Base-by-base conservation (phyloP, 1,139 yeast genomes). In the Protomyces inundatus region DNA sequence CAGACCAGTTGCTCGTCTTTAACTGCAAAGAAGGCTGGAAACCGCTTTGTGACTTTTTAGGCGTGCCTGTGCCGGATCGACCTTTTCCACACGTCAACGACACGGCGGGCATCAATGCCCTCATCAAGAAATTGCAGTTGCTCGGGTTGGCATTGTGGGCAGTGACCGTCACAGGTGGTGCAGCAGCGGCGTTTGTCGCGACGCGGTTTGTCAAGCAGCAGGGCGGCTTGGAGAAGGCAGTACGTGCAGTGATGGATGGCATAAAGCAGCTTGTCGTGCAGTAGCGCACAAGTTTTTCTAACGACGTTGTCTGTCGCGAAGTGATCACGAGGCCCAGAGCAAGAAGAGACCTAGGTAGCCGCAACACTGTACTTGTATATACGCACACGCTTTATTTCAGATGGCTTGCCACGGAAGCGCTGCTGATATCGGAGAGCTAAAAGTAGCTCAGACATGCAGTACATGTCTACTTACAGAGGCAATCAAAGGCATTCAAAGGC, bases 71-170 rank as follows among this genome's bases (percentile, higher is more conserved):
- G n/a, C 54, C 54, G 35, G 35, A 50, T 9, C 10, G 10, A 12
- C 54, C 39, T 12, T 50, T 50, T 32, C 54, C 54, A 10, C n/a
- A 50, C 36, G 54, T 50, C 54, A 50, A 50, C 12, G 54, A 50
- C 16, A 14, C 48, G 23, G 7, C 16, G 10, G 48, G 32, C 4
- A 16, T 42, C 48, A 42, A 42, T 10, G 10, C 10, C 1, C n/a
- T 42, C 6, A 14, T 42, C 10, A 16, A 10, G 23, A 16, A 30
- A 2, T 6, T 42, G 23, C 48, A 42, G 2, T 14, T 10, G 23
- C 32, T 42, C 9, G 48, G 48, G 23, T 10, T 42, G 30, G 32
- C 32, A 5, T 9, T 42, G 12, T 42, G 48, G 48, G 48, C 48
- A 14, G 9, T 16, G 10, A n/a, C 32, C 12, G 30, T 42, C 32